These are phyloP conservation scores for Opeltia flavorubescens DNA, from an alignment of 495 filamentous ascomycete species.

Conservation along the genomic window DNA sequence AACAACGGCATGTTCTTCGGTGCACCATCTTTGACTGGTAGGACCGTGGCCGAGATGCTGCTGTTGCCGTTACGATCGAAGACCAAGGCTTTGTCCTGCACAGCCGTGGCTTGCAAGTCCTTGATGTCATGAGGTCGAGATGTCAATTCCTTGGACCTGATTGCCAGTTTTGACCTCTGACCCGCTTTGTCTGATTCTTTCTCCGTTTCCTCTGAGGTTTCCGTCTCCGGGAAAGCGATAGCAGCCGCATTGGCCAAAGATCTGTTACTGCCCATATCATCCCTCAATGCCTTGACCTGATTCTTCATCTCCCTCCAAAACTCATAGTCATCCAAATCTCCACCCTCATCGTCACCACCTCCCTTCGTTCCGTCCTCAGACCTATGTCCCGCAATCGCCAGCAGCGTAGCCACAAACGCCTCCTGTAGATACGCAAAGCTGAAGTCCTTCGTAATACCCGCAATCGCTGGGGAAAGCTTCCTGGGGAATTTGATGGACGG, in stretches of 20 bases:
- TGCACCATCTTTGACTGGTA: too few relatives aligned
- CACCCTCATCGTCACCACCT: slow-evolving; percentile 18
- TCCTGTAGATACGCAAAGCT: slow-evolving; percentile 56
- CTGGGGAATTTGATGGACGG: slow-evolving; percentile 41
- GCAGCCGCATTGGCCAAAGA: background rate
- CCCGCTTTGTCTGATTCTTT: too few relatives aligned
- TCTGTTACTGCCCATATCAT: slow-evolving; percentile 33
- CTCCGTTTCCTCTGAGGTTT: too few relatives aligned
- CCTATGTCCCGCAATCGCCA: slow-evolving; percentile 27
- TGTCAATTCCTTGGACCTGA: too few relatives aligned
- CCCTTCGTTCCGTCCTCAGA: slow-evolving; percentile 13
- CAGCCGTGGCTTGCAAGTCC: too few relatives aligned
- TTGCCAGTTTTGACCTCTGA: too few relatives aligned
- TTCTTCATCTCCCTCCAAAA: slow-evolving; percentile 43
- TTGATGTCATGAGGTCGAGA: too few relatives aligned
- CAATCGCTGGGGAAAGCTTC: slow-evolving; percentile 36
- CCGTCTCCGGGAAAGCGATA: too few relatives aligned
- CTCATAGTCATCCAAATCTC: slow-evolving; percentile 28
- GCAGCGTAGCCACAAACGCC: slow-evolving; percentile 43
- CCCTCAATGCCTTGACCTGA: slow-evolving; percentile 38
- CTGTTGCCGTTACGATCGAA: too few relatives aligned
- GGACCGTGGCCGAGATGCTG: too few relatives aligned
- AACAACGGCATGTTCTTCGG: too few relatives aligned
- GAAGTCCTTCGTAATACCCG: slow-evolving; percentile 44
- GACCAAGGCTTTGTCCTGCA: too few relatives aligned